Evolutionary conservation across 2,329 filamentous ascomycete genomes (phyloP), one percentile per base, ranked within the genome.

Genomic region (Claviceps pazoutovae): DNA sequence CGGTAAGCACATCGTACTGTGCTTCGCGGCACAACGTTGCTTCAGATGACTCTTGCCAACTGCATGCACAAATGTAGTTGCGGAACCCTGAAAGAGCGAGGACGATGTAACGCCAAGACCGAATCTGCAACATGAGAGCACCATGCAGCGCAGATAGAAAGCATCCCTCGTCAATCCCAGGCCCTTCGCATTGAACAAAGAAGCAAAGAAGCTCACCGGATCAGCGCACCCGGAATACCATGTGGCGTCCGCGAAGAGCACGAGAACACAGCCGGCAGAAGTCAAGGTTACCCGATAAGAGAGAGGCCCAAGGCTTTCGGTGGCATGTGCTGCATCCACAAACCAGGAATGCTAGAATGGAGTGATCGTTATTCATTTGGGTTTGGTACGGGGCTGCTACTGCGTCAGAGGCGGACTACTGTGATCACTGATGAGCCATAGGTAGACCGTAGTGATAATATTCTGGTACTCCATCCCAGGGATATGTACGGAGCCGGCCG

Each of bases 151-250:
- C 46, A 21, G 23, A 48, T 38, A 19, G 7, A 34, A 37, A 17
- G 4, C 34, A 34, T 19, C 11, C 23, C 8, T 46, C 26, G 38
- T 49, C 48, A 23, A 34, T 7, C 34, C 34, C 23, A 26, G 23
- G 11, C 21, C 16, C 14, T 34, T 49, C 39, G 39, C 5, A 17
- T 23, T 26, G 11, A 50, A 37, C 23, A 44, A 44, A 21, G 26
- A 21, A 14, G 19, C n/a, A 34, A 34, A 34, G 30, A 11, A 34
- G 30, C 30, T 9, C 6, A 8, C 37, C 30, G 41, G 23, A 16
- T 23, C 19, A 41, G 19, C 41, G 38, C 38, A 41, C 4, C 45
- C 46, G 52, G 49, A 36, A 37, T 54, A 46, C 49, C 49, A 49
- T 54, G 52, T 49, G 41, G 49, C 43, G 34, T 13, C 39, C 17